Evolutionary conservation across 306 rosid genomes (phyloP).

Genomic region (Citrullus mucosospermus): DNA sequence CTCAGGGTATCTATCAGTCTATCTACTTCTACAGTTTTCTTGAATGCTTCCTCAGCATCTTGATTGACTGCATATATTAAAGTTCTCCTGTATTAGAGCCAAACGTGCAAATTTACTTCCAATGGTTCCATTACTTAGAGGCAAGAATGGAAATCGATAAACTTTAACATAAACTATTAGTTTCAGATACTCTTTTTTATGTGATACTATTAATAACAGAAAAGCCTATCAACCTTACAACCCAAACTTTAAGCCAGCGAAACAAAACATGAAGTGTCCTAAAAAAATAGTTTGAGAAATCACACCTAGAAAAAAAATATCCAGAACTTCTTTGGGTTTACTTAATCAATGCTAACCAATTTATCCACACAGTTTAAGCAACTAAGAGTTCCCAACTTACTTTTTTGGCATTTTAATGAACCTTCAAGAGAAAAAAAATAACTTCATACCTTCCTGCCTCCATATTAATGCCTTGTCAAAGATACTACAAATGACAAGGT

Average conservation of each 20-base stretch:
- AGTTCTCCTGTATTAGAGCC: conserved; percentile 87
- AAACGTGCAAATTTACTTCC: conserved; percentile 47
- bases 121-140: conserved; percentile 7
- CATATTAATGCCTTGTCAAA: background rate
- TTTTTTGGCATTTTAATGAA: background rate
- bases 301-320: background rate
- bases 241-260: background rate
- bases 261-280: background rate
- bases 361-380: background rate
- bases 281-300: background rate
- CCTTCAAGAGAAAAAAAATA: background rate
- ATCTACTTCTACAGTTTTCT: conserved; percentile 79
- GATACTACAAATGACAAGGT: background rate
- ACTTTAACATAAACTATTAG: background rate
- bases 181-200: background rate
- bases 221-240: background rate
- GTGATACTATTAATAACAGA: background rate
- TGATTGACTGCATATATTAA: conserved; percentile 86
- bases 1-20: conserved; percentile 69
- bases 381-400: background rate
- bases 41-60: conserved; percentile 83
- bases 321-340: background rate
- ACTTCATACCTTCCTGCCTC: background rate
- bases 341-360: background rate
- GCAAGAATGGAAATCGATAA: background rate